Evolutionary conservation across 1,284 basidiomycete species (phyloP), one percentile per base, ranked within the genome.

Genomic region (Vanrija sp.): DNA sequence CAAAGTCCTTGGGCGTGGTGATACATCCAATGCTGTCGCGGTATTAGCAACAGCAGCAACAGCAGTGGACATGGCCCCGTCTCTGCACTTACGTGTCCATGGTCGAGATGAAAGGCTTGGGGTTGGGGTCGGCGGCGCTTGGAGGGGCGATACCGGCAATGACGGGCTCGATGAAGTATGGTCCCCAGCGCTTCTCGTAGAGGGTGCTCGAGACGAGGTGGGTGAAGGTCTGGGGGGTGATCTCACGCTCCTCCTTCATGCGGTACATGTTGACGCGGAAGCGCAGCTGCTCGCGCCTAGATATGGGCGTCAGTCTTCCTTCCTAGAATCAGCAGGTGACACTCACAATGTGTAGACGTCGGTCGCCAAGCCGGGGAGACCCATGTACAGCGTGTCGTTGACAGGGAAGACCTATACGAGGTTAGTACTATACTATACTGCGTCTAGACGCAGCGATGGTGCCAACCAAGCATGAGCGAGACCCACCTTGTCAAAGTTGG

Each of bases 241-340:
- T 97, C 68, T 94, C 88, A 58, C 96, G 85, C 74, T 98, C 95
- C 76, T 99, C 96, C 80, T 98, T 99, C 84, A 99, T 97, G 48
- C 91, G 90, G 80, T 98, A 98, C 91, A 98, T 96, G 81, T 98
- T 99, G 57, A 96, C 87, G 59, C 94, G 84, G 79, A 90, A 96
- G 54, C 96, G 86, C 69, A 97, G 87, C 52, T 86, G 84, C 76
- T 97, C 91, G 63, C 85, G 86, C 64, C 91, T 93, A 34, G 34
- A 14, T 63, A 16, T 6, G 12, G 2, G 25, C 25, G 54, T 59
- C 15, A 58, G 51, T 6, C 28, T 7, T 10, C 28, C 28, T 28
- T 6, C 28, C 28, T 28, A 3, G 5, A 5, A 28, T 10, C 28
- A 8, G 3, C 6, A 28, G 28, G 38, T 34, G 10, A 21, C 14